Conservation (phyloP, 139 green algal species). For the Closterium sp. region DNA sequence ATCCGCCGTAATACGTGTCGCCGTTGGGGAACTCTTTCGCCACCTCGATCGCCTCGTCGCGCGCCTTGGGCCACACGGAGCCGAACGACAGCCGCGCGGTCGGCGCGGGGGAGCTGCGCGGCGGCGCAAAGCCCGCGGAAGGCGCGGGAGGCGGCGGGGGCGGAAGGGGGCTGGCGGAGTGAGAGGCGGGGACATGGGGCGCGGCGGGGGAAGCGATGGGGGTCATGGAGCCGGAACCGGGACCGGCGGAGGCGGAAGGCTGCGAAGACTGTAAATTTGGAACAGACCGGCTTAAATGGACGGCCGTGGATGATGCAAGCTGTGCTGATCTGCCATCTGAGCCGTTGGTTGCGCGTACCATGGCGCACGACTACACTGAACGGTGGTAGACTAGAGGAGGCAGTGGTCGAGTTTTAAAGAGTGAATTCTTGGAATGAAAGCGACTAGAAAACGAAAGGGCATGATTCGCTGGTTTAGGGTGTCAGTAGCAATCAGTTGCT, state of each 20-base stretch:
- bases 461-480: neutral
- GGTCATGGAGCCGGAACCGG: neutral
- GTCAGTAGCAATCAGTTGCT: neutral
- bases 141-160: too few relatives aligned
- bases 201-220: neutral
- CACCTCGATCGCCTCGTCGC: conserved; percentile 4
- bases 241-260: neutral
- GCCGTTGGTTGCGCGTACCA: neutral
- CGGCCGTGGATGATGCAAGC: neutral
- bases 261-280: neutral
- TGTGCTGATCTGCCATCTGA: neutral
- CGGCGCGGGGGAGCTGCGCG: neutral
- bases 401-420: neutral
- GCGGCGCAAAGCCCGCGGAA: neutral
- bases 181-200: neutral
- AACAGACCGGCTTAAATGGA: neutral
- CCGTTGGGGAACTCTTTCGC: conserved; percentile 32
- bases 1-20: conserved; percentile 25
- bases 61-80: neutral
- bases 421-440: neutral
- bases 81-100: neutral
- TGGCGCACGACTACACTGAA: neutral
- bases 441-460: neutral
- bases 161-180: neutral
- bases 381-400: neutral